Evolutionary conservation across 306 rosid species (phyloP).

Genomic region (Oxytropis ochrocephala): DNA sequence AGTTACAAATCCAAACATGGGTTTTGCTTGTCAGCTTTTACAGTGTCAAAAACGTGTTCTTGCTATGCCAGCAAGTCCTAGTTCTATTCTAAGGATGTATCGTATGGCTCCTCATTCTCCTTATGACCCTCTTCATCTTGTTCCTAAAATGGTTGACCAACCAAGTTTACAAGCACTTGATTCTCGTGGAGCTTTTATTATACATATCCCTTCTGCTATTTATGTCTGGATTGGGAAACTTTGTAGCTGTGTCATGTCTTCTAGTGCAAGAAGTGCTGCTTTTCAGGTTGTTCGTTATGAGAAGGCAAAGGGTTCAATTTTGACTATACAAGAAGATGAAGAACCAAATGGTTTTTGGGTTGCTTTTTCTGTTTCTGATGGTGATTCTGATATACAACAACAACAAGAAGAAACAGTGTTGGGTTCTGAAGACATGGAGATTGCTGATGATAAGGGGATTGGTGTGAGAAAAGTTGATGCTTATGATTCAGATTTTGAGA

Average conservation of each 20-base stretch:
- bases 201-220: constrained; percentile 76
- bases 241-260: constrained; percentile 44
- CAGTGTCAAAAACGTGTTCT: constrained; percentile 96
- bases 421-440: constrained; percentile 23
- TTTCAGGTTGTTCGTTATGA: constrained; percentile 77
- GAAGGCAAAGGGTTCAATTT: constrained; percentile 53
- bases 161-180: constrained; percentile 66
- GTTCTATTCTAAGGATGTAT: constrained; percentile 75
- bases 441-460: constrained; percentile 14
- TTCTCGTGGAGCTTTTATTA: constrained; percentile 88
- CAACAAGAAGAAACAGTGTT: not conserved
- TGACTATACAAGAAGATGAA: constrained; percentile 50
- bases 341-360: constrained; percentile 75
- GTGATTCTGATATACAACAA: constrained; percentile 29
- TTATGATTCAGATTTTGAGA: constrained; percentile 72
- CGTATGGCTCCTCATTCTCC: constrained; percentile 93
- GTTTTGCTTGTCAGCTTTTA: constrained; percentile 82
- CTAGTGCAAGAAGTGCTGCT: constrained; percentile 59
- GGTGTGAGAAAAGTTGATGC: constrained; percentile 55
- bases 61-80: constrained; percentile 84
- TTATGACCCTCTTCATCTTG: constrained; percentile 87
- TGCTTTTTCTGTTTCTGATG: constrained; percentile 45
- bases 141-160: constrained; percentile 61
- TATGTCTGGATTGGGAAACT: constrained; percentile 75
- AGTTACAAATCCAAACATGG: constrained; percentile 86